Percentiles rank a stretch among this genome's conserved stretches.
These are phyloP conservation scores for Coemansia sp. DNA, from an alignment of 192 early-diverging fungal species.

Conservation along the genomic window DNA sequence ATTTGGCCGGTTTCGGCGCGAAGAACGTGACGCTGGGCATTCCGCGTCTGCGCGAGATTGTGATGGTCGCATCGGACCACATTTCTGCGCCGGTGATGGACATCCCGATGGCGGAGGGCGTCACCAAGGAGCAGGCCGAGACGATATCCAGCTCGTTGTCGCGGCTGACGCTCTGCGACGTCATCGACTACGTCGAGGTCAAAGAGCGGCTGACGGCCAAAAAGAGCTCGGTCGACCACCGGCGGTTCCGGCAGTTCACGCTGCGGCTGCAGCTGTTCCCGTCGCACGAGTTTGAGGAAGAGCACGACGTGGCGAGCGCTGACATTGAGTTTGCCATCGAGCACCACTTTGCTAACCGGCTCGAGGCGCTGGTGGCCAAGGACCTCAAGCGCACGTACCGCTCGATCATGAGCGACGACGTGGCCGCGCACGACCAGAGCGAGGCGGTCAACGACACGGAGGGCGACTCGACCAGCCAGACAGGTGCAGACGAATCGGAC, in stretches of 20 bases:
- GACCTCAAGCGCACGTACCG: slow-evolving; percentile 68
- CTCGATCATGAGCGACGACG: slow-evolving; percentile 48
- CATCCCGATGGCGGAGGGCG: slow-evolving; percentile 68
- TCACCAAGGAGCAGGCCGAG: slow-evolving; percentile 62
- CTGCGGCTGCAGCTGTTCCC: slow-evolving; percentile 86
- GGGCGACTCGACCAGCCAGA: slow-evolving; percentile 11
- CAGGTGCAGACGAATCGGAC: slow-evolving; percentile 43
- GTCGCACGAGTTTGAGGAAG: slow-evolving; percentile 68
- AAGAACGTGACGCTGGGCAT: slow-evolving; percentile 99
- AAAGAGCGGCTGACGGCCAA: slow-evolving; percentile 68
- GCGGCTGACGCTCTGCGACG: slow-evolving; percentile 73
- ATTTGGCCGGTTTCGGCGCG: slow-evolving; percentile 95
- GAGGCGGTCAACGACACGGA: slow-evolving; percentile 24
- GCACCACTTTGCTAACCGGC: slow-evolving; percentile 63
- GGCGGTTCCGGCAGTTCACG: slow-evolving; percentile 73
- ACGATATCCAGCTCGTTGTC: slow-evolving; percentile 72
- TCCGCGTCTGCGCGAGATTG: slow-evolving; percentile 98
- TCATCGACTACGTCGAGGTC: slow-evolving; percentile 85
- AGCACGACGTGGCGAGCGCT: slow-evolving; percentile 67
- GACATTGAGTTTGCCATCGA: slow-evolving; percentile 78
- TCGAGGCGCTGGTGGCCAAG: slow-evolving; percentile 75
- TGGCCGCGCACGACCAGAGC: slow-evolving; percentile 13
- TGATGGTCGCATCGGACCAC: slow-evolving; percentile 93
- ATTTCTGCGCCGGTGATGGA: slow-evolving; percentile 95
- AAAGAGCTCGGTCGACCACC: slow-evolving; percentile 18